Conservation (phyloP, 208 protist genomes). For the Tritrichomonas foetus region DNA sequence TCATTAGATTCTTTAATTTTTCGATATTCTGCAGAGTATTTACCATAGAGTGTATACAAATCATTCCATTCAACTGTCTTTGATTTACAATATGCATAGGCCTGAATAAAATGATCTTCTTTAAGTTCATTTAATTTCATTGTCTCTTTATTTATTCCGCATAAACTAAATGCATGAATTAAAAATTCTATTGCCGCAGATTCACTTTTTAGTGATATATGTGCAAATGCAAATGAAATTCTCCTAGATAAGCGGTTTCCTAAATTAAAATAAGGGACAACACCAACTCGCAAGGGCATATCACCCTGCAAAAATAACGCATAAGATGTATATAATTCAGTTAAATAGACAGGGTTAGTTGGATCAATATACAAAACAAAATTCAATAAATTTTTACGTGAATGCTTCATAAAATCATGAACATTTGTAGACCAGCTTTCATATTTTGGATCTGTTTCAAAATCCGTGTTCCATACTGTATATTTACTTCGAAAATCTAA, state of each 20-base stretch:
- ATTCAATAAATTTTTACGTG: not conserved
- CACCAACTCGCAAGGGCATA: not conserved
- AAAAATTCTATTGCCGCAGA: not conserved
- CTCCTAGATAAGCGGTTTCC: not conserved
- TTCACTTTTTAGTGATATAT: not conserved
- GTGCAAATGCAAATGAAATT: conserved; percentile 5
- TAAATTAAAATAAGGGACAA: conserved; percentile 19
- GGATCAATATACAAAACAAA: not conserved
- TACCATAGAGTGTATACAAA: not conserved
- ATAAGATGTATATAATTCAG: not conserved
- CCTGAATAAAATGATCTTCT: not conserved
- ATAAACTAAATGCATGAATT: too few relatives aligned
- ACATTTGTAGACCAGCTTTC: not conserved
- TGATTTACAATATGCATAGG: not conserved
- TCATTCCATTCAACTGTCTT: not conserved
- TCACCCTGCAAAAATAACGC: not conserved
- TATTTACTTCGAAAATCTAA: not conserved
- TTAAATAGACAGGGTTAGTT: not conserved
- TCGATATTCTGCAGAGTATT: not conserved
- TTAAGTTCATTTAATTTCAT: not conserved
- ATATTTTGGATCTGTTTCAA: not conserved
- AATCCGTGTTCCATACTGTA: not conserved
- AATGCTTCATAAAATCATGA: not conserved
- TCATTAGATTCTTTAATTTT: not conserved
- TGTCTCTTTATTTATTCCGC: too few relatives aligned